Conservation (phyloP, 1,284 basidiomycete genomes). For the Apiotrichum porosum region DNA sequence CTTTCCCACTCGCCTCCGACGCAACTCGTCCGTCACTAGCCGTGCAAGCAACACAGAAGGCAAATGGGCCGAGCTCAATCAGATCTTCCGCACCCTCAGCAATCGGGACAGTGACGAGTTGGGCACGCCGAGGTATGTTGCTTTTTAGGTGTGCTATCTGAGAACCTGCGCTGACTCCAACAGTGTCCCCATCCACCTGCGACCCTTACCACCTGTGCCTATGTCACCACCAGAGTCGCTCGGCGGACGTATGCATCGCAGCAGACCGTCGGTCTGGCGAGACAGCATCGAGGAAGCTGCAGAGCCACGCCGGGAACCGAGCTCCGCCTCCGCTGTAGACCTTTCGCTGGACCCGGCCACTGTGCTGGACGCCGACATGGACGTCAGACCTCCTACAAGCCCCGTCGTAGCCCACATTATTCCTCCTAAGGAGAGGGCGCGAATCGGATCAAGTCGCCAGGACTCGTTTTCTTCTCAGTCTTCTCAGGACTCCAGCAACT, state of each 20-base stretch:
- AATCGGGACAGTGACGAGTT: background rate
- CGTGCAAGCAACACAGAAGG: background rate
- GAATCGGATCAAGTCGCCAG: background rate
- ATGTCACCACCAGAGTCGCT: background rate
- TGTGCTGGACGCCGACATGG: too few relatives aligned
- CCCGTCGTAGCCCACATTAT: conserved; percentile 13
- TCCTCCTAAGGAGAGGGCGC: conserved; percentile 14
- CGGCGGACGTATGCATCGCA: too few relatives aligned
- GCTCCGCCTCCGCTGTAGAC: too few relatives aligned
- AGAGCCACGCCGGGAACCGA: too few relatives aligned
- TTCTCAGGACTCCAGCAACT: background rate
- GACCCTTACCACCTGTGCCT: conserved; percentile 11
- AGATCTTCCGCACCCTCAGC: background rate
- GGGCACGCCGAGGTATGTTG: too few relatives aligned
- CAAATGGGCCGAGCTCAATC: background rate
- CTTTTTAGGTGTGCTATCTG: background rate
- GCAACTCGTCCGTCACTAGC: background rate
- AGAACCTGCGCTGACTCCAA: background rate
- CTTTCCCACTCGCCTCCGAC: background rate
- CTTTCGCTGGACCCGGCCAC: too few relatives aligned
- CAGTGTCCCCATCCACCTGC: conserved; percentile 9
- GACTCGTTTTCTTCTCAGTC: background rate
- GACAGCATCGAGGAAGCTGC: background rate
- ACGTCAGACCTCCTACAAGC: background rate
- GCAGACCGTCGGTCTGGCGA: too few relatives aligned